Evolutionary conservation across 176 grass and related monocot species (phyloP), one percentile per base, ranked within the genome.

Genomic region (Carex cristatella): DNA sequence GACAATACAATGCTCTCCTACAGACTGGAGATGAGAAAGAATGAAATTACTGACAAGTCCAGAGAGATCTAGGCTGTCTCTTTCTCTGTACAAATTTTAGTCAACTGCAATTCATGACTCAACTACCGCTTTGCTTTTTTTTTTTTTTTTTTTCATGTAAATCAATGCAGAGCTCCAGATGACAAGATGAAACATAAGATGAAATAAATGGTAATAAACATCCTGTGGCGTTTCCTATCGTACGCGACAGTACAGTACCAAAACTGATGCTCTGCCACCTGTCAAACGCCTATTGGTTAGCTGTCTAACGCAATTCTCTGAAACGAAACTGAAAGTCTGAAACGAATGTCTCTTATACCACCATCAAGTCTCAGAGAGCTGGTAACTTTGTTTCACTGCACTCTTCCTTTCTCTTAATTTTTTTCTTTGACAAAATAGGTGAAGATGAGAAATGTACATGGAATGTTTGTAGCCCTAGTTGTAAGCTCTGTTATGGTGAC

Each of bases 1-100:
- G 23, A 23, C 23, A 23, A 23, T 23, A 23, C 23, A 23, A 23
- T 23, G 38, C 7, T 40, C 32, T 69, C 4, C 33, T 78, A 56
- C 49, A 78, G 49, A 33, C 31, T 9, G 28, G 49, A 57, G 48
- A 56, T 78, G 51, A 81, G n/a, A 57, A 62, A 65, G 19, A 63
- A 81, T 63, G 58, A 81, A 81, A 49, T 42, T 81, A 81, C 61
- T 64, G 49, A 81, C 79, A 81, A 62, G 16, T 49, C 58, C 79
- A 82, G 79, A 65, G 9, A 82, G 60, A 82, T 51, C 35, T 81
- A 81, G 79, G 33, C 79, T 65, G 59, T 81, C 58, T 70, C 16
- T 46, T 2, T 40, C 23, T 23, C 6, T 40, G 16, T 33, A 70
- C 16, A 70, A 44, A 51, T 53, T 51, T 68, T 75, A 75, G 71